Conservation (phyloP, 495 filamentous ascomycete genomes). For the Beverwykella pulmonaria region DNA sequence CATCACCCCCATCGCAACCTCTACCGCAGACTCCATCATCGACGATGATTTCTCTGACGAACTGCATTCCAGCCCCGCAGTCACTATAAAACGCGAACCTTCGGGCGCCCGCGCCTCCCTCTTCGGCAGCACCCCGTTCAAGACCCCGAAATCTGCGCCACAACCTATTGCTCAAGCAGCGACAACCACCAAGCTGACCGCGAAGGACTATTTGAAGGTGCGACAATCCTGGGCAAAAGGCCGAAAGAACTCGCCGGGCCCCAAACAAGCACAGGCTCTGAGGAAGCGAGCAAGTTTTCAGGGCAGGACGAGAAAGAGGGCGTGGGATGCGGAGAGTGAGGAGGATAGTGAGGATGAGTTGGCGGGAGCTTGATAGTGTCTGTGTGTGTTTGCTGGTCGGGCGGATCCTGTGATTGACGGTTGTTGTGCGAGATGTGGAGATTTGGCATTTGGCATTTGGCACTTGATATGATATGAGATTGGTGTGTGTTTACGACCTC, state of each 20-base stretch:
- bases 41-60: background rate
- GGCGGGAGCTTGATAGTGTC: conserved; percentile 1
- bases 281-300: background rate
- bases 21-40: background rate
- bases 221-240: conserved; percentile 7
- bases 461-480: too few relatives aligned
- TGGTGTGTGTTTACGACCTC: too few relatives aligned
- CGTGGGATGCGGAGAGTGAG: background rate
- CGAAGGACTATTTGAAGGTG: background rate
- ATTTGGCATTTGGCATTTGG: too few relatives aligned
- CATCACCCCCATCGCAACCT: background rate
- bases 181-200: background rate
- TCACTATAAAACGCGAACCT: conserved; percentile 9
- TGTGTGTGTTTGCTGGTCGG: too few relatives aligned
- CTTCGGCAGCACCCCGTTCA: background rate
- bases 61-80: background rate
- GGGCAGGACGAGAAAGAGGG: background rate
- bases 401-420: too few relatives aligned
- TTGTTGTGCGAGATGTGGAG: too few relatives aligned
- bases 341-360: conserved; percentile 28
- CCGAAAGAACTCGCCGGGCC: background rate
- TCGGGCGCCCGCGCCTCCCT: conserved; percentile 1
- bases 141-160: conserved; percentile 19
- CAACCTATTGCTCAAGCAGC: conserved; percentile 3
- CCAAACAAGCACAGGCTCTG: background rate